Conservation (phyloP, 2,329 filamentous ascomycete species). For the Ploettnerulaceae sp. region DNA sequence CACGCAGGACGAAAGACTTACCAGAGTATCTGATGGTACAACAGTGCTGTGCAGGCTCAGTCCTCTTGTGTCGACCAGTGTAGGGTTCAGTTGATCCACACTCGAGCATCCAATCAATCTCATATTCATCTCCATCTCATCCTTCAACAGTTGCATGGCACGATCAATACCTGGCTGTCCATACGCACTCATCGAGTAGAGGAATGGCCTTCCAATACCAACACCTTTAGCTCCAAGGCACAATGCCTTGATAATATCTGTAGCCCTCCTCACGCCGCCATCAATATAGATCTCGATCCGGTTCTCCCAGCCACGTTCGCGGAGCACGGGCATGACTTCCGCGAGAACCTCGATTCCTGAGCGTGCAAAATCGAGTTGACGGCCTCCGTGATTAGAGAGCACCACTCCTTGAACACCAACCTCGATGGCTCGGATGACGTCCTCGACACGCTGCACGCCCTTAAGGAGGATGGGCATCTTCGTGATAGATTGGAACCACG, state of each 20-base stretch:
- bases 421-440: conserved; percentile 83
- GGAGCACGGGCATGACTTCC: conserved; percentile 85
- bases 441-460: conserved; percentile 92
- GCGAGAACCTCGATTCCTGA: conserved; percentile 87
- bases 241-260: conserved; percentile 92
- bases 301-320: conserved; percentile 65
- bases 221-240: conserved; percentile 90
- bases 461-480: conserved; percentile 95
- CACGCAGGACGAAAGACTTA: conserved; percentile 17
- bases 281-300: conserved; percentile 87
- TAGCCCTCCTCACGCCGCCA: conserved; percentile 82
- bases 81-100: conserved; percentile 73
- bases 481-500: conserved; percentile 88
- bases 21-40: conserved; percentile 58
- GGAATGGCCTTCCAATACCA: conserved; percentile 88
- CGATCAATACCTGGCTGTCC: conserved; percentile 81
- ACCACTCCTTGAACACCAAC: conserved; percentile 83
- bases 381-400: conserved; percentile 90
- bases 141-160: conserved; percentile 87
- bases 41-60: conserved; percentile 55
- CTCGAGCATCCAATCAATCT: conserved; percentile 76
- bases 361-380: conserved; percentile 87
- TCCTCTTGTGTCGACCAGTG: conserved; percentile 72
- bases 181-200: conserved; percentile 95
- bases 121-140: conserved; percentile 99